A percentile compares a stretch with the other conserved stretches of the same genome.
phyloP scores from a whole-genome alignment of 1,284 basidiomycete genomes.

The Ceratobasidium sp. region DNA sequence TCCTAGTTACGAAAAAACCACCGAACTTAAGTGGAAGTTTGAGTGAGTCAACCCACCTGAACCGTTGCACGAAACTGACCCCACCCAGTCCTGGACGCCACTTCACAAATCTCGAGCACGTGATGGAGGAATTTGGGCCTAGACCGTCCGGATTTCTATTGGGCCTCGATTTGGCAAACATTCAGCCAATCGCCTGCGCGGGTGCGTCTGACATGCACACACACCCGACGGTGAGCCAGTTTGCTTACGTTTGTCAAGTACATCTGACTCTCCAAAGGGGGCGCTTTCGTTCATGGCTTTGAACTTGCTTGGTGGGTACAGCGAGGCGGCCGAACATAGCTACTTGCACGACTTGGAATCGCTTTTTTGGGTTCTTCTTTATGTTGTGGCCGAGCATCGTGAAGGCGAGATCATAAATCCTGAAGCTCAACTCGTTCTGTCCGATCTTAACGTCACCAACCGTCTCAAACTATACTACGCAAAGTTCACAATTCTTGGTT shows the following conservation, averaged over 20 bases:
- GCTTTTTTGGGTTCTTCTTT: conserved; percentile 25
- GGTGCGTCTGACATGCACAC: conserved; percentile 2
- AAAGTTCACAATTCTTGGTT: too few species aligned
- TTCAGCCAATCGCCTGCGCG: background rate
- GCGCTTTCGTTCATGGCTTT: conserved; percentile 27
- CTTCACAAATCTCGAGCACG: background rate
- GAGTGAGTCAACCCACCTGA: background rate
- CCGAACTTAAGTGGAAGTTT: background rate
- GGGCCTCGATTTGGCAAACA: conserved; percentile 6
- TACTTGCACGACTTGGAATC: conserved; percentile 29
- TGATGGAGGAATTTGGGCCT: background rate
- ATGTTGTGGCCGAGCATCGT: conserved; percentile 4
- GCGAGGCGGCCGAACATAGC: background rate
- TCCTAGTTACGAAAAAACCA: background rate
- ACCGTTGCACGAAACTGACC: background rate
- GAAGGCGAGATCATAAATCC: background rate
- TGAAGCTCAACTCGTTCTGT: too few species aligned
- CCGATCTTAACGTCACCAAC: too few species aligned
- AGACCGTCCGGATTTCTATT: conserved; percentile 2
- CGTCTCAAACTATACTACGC: too few species aligned
- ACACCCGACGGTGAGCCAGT: conserved; percentile 3
- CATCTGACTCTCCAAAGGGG: background rate
- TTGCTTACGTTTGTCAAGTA: too few species aligned
- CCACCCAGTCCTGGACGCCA: background rate
- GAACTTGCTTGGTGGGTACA: background rate